Conservation (phyloP, 2,329 filamentous ascomycete genomes). For the Endoconidiophora laricicola region DNA sequence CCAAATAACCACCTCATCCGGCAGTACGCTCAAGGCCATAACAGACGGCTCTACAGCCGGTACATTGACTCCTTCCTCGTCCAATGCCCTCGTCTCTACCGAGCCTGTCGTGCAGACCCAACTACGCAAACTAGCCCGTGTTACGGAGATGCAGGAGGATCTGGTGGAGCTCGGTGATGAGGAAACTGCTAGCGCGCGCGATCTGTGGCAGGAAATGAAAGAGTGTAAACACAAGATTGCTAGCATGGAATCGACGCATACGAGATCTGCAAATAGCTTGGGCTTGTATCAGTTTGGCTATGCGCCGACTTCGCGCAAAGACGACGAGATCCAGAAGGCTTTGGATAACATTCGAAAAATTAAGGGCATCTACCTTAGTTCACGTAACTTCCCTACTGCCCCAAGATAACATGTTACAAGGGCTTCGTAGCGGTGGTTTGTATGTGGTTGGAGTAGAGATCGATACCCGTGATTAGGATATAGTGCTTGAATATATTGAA, state of each 20-base stretch:
- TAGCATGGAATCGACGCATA: not conserved
- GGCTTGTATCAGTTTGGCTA: constrained; percentile 8
- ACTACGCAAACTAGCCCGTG: constrained; percentile 23
- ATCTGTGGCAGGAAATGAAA: constrained; percentile 12
- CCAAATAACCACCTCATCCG: not conserved
- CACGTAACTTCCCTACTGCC: constrained; percentile 49
- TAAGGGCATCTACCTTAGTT: constrained; percentile 61
- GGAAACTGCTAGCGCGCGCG: constrained; percentile 7
- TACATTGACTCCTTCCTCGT: not conserved
- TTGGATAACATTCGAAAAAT: constrained; percentile 62
- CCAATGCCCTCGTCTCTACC: constrained; percentile 1
- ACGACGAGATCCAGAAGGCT: constrained; percentile 54
- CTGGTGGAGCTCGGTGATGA: constrained; percentile 27
- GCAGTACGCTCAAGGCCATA: not conserved
- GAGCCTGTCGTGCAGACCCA: constrained; percentile 24
- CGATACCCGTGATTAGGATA: not conserved
- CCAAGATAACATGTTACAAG: not conserved
- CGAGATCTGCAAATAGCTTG: not conserved
- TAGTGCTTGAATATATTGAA: not conserved
- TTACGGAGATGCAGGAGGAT: constrained; percentile 25
- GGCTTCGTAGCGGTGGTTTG: not conserved
- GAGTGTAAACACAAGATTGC: constrained; percentile 9
- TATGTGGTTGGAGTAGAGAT: not conserved
- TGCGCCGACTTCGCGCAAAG: constrained; percentile 19
- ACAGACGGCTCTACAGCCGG: not conserved